Base-by-base conservation (phyloP, 1,284 basidiomycete species). In the Cryptococcus neoformans region DNA sequence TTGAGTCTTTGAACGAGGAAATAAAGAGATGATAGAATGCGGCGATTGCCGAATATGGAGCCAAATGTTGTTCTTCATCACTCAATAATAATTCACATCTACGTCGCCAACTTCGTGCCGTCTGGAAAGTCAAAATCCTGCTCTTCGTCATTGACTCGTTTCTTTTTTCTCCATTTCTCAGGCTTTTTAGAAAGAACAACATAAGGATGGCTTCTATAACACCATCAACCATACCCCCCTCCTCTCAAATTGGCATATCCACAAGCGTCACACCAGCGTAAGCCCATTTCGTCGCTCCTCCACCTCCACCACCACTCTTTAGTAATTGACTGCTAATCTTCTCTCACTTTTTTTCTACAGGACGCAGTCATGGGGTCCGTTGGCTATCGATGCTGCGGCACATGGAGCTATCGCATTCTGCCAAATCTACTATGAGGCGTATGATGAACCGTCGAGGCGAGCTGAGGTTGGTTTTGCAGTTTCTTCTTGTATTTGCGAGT, bases 361-460 rank as follows among this genome's bases (percentile, higher is more conserved):
- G 34, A 44, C 53, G 14, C 53, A 49, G 37, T 70, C 72, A 14
- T 75, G 73, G 73, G 56, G 65, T 3, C 59, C 70, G 16, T 41
- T 60, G 35, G 70, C 69, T 10, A 68, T 75, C 40, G 73, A 75
- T 47, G 72, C 72, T 6, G 70, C 72, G 1, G 69, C 72, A 42
- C 73, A 75, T 52, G 73, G 73, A 34, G 72, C 73, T 35, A 73
- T 75, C 14, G 70, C 72, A 4, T 75, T 75, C 55, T 69, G 66
- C 54, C 72, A 73, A 51, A 69, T 75, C 46, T 75, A 75, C 59
- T 75, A 75, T 53, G 73, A 75, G 54, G 66, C 72, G 4, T 74
- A 69, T 47, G 73, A 75, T 59, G 73, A 75, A 58, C 73, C 73
- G 3, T 67, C 68, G 0, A 59, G 73, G 16, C 57, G 73, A 11